Percentiles rank a stretch among this genome's conserved stretches.
These are phyloP conservation scores for Auriscalpium vulgare DNA, from an alignment of 768 basidiomycete species.

Conservation along the genomic window DNA sequence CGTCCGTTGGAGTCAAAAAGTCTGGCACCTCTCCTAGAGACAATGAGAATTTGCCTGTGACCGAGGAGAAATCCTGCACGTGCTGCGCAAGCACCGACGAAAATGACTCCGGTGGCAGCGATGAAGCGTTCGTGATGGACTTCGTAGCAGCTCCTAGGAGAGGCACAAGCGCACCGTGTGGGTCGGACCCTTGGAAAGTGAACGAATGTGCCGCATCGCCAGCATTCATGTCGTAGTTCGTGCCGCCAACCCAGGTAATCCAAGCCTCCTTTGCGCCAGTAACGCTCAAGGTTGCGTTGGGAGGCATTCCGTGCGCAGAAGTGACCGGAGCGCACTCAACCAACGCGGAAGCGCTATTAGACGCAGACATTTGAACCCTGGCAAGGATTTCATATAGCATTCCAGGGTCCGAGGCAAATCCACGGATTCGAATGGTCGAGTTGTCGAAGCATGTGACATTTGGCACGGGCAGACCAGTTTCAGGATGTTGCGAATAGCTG, in stretches of 20 bases:
- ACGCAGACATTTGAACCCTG: conserved; percentile 27
- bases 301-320: conserved; percentile 16
- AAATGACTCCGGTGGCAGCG: conserved; percentile 25
- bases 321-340: conserved; percentile 15
- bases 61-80: conserved; percentile 36
- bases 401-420: conserved; percentile 41
- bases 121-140: neutral
- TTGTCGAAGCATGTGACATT: conserved; percentile 54
- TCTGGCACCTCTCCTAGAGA: conserved; percentile 52
- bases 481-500: conserved; percentile 36
- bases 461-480: conserved; percentile 42
- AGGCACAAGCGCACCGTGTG: conserved; percentile 37
- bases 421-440: conserved; percentile 46
- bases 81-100: conserved; percentile 37
- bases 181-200: conserved; percentile 57
- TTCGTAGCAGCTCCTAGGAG: conserved; percentile 23
- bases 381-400: conserved; percentile 67
- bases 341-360: too few species aligned
- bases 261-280: conserved; percentile 42
- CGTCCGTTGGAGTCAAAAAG: conserved; percentile 47
- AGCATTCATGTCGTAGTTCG: conserved; percentile 57
- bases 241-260: conserved; percentile 71
- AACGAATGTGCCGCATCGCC: conserved; percentile 49
- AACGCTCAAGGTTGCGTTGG: conserved; percentile 38
- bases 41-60: conserved; percentile 44